phyloP scores from a whole-genome alignment of 768 basidiomycete species.

The Agaricus sinodeliciosus region DNA sequence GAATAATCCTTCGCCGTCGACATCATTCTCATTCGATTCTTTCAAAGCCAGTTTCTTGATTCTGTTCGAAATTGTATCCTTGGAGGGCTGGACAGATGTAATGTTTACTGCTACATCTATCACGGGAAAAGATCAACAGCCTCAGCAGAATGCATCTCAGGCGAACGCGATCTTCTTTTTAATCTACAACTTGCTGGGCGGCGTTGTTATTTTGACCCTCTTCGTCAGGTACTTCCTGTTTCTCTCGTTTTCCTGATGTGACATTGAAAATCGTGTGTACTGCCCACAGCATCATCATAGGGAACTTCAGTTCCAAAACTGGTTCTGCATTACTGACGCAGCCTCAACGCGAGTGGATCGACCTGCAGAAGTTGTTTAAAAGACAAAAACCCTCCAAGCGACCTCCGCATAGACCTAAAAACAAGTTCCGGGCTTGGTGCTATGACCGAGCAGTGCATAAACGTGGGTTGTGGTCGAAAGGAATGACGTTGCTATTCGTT shows the following conservation, averaged over 20 bases:
- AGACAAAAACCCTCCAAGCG: constrained; percentile 83
- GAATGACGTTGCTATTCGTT: constrained; percentile 73
- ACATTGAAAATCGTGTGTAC: constrained; percentile 11
- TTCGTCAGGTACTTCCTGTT: constrained; percentile 68
- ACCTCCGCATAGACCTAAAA: constrained; percentile 55
- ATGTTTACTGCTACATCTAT: constrained; percentile 78
- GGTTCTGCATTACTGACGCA: constrained; percentile 82
- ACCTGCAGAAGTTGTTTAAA: constrained; percentile 81
- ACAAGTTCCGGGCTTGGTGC: constrained; percentile 70
- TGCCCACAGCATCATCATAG: constrained; percentile 82
- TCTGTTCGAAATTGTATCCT: constrained; percentile 91
- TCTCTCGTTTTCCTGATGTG: neutral
- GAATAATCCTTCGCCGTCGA: constrained; percentile 79
- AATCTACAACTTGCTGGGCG: constrained; percentile 87
- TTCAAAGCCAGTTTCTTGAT: constrained; percentile 83
- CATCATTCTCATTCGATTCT: constrained; percentile 83
- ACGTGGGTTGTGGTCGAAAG: constrained; percentile 87
- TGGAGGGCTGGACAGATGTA: constrained; percentile 97
- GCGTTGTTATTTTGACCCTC: constrained; percentile 81
- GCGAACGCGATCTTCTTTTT: constrained; percentile 89
- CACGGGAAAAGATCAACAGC: constrained; percentile 62
- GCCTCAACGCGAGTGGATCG: constrained; percentile 91
- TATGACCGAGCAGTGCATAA: constrained; percentile 87
- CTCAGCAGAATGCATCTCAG: constrained; percentile 63
- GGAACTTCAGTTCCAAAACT: constrained; percentile 83